Evolutionary conservation across 805 yeast species (phyloP), one percentile per base, ranked within the genome.

Genomic region (Kodamaea sagamina): DNA sequence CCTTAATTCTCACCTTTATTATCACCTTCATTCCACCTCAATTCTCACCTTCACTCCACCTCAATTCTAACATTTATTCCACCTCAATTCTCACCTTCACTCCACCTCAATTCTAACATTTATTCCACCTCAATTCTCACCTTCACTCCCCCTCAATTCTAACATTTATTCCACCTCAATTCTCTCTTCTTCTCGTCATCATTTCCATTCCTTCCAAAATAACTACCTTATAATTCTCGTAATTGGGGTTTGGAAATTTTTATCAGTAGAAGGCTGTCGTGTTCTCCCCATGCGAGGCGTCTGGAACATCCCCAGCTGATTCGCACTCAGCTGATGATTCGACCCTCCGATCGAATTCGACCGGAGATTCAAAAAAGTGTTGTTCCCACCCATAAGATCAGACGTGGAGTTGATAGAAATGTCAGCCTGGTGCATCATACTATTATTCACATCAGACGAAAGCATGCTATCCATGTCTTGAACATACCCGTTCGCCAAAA

Each of bases 221-320:
- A 15, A 11, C 43, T 41, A 53, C 32, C 72, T 56, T 57, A 63
- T 58, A 9, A 67, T 67, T 32, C 74, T 55, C 1, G 72, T 54
- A 18, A 70, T 63, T 1, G 76, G 76, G 0, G 76, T 70, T 48
- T 68, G 74, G 47, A 66, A 67, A 32, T 51, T 61, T 46, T 64
- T 62, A 38, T 71, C 75, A 16, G 59, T 60, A 1, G 72, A 65
- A 1, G 63, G 52, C 48, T 68, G 74, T 27, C 75, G 54, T 4
- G 68, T 59, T 47, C 72, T 54, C 2, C 62, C 67, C 2, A 67
- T 47, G 29, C 72, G 44, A 1, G 76, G 76, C 7, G 76, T 71
- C 46, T 69, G 74, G 15, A 63, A 50, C 22, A 15, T 47, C 39
- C 29, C 52, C 41, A 8, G 22, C 43, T n/a, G 43, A 21, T 28